phyloP scores from a whole-genome alignment of 2,329 filamentous ascomycete species.

The Cyclaneusma minus region DNA sequence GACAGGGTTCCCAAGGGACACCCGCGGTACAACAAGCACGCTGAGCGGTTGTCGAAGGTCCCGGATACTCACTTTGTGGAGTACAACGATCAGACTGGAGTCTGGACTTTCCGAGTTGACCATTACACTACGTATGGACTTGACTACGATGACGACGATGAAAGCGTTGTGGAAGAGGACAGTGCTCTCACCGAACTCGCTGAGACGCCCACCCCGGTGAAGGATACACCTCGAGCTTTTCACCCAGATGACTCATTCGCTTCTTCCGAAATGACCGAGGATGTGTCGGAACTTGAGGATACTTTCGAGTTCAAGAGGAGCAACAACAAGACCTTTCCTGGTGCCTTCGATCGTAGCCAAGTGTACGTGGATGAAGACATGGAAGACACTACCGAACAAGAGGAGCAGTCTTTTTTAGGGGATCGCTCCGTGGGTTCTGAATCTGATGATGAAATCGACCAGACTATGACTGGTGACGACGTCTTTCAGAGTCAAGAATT shows the following conservation, averaged over 20 bases:
- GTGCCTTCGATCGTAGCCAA: conserved; percentile 57
- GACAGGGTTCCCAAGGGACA: conserved; percentile 44
- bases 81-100: conserved; percentile 66
- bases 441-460: conserved; percentile 35
- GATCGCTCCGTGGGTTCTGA: conserved; percentile 74
- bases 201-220: conserved; percentile 25
- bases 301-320: conserved; percentile 20
- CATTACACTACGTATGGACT: conserved; percentile 95
- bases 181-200: conserved; percentile 31
- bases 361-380: conserved; percentile 38
- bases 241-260: conserved; percentile 16
- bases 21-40: conserved; percentile 63
- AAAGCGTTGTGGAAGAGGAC: conserved; percentile 40
- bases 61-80: conserved; percentile 65
- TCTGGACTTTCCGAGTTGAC: conserved; percentile 86
- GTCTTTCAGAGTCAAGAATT: conserved; percentile 59
- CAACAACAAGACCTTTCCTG: conserved; percentile 51
- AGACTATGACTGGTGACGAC: conserved; percentile 47
- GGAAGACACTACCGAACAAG: conserved; percentile 22
- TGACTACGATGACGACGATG: conserved; percentile 50
- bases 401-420: conserved; percentile 76
- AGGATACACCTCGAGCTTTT: conserved; percentile 9
- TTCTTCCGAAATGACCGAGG: conserved; percentile 21
- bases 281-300: conserved; percentile 19
- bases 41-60: conserved; percentile 67